Conservation (phyloP, 139 green algal genomes). For the Coccomyxa sp. region DNA sequence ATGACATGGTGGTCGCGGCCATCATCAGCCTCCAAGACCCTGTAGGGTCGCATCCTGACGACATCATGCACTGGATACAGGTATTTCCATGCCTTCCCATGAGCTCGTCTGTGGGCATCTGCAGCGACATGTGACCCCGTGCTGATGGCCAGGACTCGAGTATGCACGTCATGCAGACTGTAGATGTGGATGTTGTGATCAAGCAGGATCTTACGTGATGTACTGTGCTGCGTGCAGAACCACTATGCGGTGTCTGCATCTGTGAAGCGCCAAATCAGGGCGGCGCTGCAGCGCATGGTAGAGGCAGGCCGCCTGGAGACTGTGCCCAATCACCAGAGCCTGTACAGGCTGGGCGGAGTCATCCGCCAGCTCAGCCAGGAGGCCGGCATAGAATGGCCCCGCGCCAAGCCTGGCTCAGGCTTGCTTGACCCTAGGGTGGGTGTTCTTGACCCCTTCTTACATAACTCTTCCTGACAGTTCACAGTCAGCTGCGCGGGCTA, state of each 20-base stretch:
- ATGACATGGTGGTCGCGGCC: conserved; percentile 33
- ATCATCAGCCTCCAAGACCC: conserved; percentile 24
- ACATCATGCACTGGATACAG: conserved; percentile 22
- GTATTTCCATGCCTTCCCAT: no score
- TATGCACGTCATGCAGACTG: no score
- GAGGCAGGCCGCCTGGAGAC: conserved; percentile 13
- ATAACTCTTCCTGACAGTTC: not conserved
- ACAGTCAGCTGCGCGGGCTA: not conserved
- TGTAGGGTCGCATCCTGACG: conserved; percentile 14
- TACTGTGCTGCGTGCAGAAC: conserved; percentile 3
- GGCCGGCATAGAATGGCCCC: not conserved
- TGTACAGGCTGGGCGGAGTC: conserved; percentile 15
- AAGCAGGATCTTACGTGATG: no score
- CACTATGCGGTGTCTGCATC: conserved; percentile 10
- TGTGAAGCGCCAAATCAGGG: conserved; percentile 2
- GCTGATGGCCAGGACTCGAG: no score
- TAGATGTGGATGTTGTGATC: no score
- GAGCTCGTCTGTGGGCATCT: no score
- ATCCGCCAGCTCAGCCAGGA: conserved; percentile 8
- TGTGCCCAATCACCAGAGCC: not conserved
- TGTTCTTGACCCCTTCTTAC: no score
- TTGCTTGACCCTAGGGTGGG: not conserved
- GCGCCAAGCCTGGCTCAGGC: not conserved
- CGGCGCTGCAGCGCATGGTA: conserved; percentile 22
- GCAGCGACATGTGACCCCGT: not conserved